Evolutionary conservation across 495 filamentous ascomycete species (phyloP), one percentile per base, ranked within the genome.

Genomic region (Lophiotrema nucula): DNA sequence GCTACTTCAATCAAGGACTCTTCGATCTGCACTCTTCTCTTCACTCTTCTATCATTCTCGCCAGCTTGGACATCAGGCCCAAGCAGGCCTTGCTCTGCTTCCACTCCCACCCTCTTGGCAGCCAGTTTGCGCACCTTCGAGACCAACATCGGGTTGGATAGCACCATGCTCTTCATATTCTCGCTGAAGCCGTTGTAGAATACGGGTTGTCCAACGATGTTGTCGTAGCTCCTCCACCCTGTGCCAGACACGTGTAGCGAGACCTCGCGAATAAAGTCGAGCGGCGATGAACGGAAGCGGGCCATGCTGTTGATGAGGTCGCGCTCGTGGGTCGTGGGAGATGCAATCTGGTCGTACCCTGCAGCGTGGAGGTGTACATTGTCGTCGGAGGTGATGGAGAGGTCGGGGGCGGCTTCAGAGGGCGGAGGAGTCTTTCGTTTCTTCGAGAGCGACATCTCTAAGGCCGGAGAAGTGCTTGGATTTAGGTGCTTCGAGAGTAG

Each of bases 111-210:
- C 50, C 90, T 79, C 67, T 78, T 77, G 58, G 85, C 82, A 4
- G 93, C 90, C 33, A 98, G 73, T 66, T 95, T 83, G 5, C 78
- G 72, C 35, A 97, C 86, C 67, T 87, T 88, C 27, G 69, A 72
- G 68, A 84, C 87, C 22, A 98, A 72, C 63, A 91, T 81, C 0
- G 84, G 80, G 45, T 86, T 89, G n/a, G 75, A 78, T 66, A 96
- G 70, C 18, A 97, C 87, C 28, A 76, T 73, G 15, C 73, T 71
- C 73, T 87, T 95, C 83, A 98, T 97, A 39, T 88, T 82, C 56
- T 97, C 93, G 31, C 84, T 84, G 73, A 95, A 98, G 16, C 93
- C 93, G 4, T 85, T 74, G 70, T 97, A 97, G 77, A 91, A 97
- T 31, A 97, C 86, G 0, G 89, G 88, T 70, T 96, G 92, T 12